Evolutionary conservation across 208 protist genomes (phyloP), one percentile per base, ranked within the genome.

Genomic region (Wallacemonas collosoma): DNA sequence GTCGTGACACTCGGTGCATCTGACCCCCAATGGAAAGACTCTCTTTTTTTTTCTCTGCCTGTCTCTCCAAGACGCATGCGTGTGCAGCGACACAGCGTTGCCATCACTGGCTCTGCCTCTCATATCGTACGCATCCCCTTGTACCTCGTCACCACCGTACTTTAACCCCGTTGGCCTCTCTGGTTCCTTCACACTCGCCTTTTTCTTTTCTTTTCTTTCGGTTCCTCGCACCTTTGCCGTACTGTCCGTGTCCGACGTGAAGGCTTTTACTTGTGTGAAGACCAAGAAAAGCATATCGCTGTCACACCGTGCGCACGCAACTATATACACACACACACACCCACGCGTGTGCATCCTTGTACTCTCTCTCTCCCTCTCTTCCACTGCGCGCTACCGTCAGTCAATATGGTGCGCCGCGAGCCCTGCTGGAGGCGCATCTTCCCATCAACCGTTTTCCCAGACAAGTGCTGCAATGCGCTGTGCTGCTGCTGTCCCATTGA

Each of bases 401-500:
- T 6, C 26, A 47, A 4, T 35, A 82, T 87, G 82, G 67, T 62
- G 1, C 68, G 38, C 7, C 65, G 69, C 26, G 63, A 62, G 36
- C 60, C 73, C 0, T 72, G 61, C 26, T 86, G 76, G 75, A 54
- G 72, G 45, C 64, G 56, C 53, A 75, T 64, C 47, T 72, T 86
- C 40, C 75, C 81, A 2, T 3, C 62, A 35, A 77, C 61, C 50
- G 44, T 84, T 8, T 76, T 80, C 36, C 53, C 79, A 1, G 71
- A 82, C 36, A 76, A 68, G 62, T 73, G 77, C 68, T 88, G 65
- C 57, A 73, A 86, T 71, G 74, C 81, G 36, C 54, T 91, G 1
- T 80, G 82, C 66, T 91, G 85, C 56, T 75, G 75, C 51, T 76
- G 62, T 62, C 47, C 50, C 1, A 57, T 35, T 15, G 55, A 65